phyloP scores from a whole-genome alignment of 2,329 filamentous ascomycete genomes.

The Keithomyces neogunnii region DNA sequence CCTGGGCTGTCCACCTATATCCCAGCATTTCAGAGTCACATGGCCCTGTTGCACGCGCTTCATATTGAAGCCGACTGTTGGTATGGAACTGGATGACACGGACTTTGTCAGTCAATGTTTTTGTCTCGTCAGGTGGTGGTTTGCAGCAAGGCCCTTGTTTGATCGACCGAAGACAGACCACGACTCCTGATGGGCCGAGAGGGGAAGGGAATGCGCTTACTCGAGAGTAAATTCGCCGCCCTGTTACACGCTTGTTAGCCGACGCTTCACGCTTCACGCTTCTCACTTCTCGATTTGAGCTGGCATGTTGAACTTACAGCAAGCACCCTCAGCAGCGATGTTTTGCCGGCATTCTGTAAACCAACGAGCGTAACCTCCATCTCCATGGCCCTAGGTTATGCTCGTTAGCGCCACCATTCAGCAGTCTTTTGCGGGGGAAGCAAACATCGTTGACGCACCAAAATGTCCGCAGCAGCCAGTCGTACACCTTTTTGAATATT shows the following conservation, averaged over 20 bases:
- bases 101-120: slow-evolving; percentile 25
- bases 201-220: slow-evolving; percentile 47
- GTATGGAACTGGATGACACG: slow-evolving; percentile 69
- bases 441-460: slow-evolving; percentile 56
- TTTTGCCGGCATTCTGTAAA: slow-evolving; percentile 96
- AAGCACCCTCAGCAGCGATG: slow-evolving; percentile 83
- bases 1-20: slow-evolving; percentile 90
- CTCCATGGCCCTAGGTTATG: slow-evolving; percentile 72
- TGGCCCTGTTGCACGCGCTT: slow-evolving; percentile 96
- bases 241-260: slow-evolving; percentile 36
- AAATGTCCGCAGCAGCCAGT: slow-evolving; percentile 96
- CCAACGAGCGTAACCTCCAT: slow-evolving; percentile 99
- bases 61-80: slow-evolving; percentile 98
- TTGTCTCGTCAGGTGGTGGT: neutral
- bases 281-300: neutral
- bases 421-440: neutral
- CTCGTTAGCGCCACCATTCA: slow-evolving; percentile 14
- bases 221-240: slow-evolving; percentile 98
- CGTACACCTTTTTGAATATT: slow-evolving; percentile 89
- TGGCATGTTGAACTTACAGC: slow-evolving; percentile 60
- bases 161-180: neutral
- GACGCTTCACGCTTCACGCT: slow-evolving; percentile 8
- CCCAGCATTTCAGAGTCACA: slow-evolving; percentile 98
- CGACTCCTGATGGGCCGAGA: neutral
- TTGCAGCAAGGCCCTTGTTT: neutral